These are phyloP conservation scores for Metarhizium sp. DNA, from an alignment of 2,329 filamentous ascomycete species.

Conservation along the genomic window DNA sequence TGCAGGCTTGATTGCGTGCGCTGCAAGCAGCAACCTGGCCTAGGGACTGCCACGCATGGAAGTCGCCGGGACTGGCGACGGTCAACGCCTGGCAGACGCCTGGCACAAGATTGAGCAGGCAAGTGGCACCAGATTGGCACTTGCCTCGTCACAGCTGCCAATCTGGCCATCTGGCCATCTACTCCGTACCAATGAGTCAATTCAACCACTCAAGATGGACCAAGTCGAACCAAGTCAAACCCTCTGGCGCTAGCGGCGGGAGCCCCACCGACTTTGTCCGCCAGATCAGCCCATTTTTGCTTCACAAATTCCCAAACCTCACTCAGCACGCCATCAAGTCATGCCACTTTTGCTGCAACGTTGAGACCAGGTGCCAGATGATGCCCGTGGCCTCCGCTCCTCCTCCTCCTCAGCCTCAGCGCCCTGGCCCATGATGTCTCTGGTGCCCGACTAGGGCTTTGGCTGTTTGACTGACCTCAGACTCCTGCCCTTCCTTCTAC, in stretches of 20 bases:
- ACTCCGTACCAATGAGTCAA: too few species aligned
- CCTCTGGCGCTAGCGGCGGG: constrained; percentile 3
- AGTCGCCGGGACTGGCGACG: too few species aligned
- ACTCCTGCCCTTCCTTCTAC: not conserved
- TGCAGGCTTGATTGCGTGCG: too few species aligned
- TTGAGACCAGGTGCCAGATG: not conserved
- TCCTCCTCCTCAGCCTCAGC: constrained; percentile 1
- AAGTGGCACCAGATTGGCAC: too few species aligned
- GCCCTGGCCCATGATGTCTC: not conserved
- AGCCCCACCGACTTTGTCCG: constrained; percentile 8
- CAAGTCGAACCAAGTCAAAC: not conserved
- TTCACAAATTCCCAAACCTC: constrained; percentile 19
- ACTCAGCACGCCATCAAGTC: constrained; percentile 21
- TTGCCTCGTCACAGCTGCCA: too few species aligned
- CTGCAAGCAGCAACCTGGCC: not conserved
- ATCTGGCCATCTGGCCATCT: too few species aligned
- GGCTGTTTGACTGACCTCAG: not conserved
- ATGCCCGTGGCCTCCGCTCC: constrained; percentile 3
- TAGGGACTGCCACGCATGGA: too few species aligned
- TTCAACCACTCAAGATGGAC: not conserved
- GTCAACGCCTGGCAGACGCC: too few species aligned
- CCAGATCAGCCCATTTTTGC: constrained; percentile 27
- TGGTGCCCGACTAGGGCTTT: not conserved
- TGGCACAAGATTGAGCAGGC: too few species aligned
- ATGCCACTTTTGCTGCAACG: constrained; percentile 22